phyloP scores from a whole-genome alignment of 306 rosid species.

The Rosa rugosa region DNA sequence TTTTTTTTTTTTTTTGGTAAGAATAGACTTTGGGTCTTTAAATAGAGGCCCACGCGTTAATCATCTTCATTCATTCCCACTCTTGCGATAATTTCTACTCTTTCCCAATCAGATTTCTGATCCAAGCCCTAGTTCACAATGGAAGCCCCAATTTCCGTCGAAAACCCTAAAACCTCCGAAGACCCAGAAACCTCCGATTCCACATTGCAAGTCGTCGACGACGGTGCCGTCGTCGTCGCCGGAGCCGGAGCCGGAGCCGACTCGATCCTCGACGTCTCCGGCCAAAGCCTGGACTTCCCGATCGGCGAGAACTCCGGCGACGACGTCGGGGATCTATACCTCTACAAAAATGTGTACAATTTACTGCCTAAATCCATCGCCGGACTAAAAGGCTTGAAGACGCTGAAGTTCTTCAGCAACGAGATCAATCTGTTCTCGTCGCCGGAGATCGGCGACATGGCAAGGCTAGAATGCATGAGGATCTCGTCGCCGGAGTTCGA shows the following conservation, averaged over 20 bases:
- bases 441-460: slow-evolving; percentile 55
- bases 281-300: slow-evolving; percentile 62
- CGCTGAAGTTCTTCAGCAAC: slow-evolving; percentile 83
- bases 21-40: background rate
- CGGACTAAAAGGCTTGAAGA: slow-evolving; percentile 48
- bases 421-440: slow-evolving; percentile 70
- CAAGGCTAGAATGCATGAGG: slow-evolving; percentile 66
- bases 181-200: slow-evolving; percentile 18
- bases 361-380: slow-evolving; percentile 75
- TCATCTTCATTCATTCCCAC: too few relatives aligned
- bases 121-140: slow-evolving; percentile 30
- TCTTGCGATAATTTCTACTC: too few relatives aligned
- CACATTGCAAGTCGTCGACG: slow-evolving; percentile 23
- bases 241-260: slow-evolving; percentile 28
- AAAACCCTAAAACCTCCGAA: slow-evolving; percentile 26
- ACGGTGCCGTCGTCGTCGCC: background rate
- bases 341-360: slow-evolving; percentile 75
- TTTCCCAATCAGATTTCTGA: too few relatives aligned
- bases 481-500: slow-evolving; percentile 76
- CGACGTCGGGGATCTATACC: slow-evolving; percentile 50
- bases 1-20: too few relatives aligned
- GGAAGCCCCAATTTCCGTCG: slow-evolving; percentile 58
- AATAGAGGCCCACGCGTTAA: too few relatives aligned
- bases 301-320: slow-evolving; percentile 41
- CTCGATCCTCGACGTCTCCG: slow-evolving; percentile 60